These are phyloP conservation scores for Lathyrus oleraceus DNA, from an alignment of 306 rosid genomes.

Conservation along the genomic window DNA sequence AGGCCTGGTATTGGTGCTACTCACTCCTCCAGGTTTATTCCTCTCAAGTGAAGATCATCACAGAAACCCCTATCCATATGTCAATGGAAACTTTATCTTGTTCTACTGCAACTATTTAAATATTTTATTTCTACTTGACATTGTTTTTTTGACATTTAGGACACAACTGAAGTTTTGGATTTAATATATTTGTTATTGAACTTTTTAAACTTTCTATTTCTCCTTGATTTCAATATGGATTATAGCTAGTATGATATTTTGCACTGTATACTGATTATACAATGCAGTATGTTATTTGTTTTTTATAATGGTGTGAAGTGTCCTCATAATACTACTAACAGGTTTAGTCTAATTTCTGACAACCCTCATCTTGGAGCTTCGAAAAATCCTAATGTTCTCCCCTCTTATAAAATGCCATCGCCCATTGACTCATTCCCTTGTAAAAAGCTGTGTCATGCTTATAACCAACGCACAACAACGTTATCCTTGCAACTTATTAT, in stretches of 20 bases:
- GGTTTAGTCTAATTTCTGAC: too few species aligned
- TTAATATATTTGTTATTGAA: not conserved
- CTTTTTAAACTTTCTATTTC: not conserved
- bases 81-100: slow-evolving; percentile 13
- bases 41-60: slow-evolving; percentile 67
- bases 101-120: slow-evolving; percentile 3
- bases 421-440: too few species aligned
- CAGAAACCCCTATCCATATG: not conserved
- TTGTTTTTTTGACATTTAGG: slow-evolving; percentile 11
- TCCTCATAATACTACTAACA: too few species aligned
- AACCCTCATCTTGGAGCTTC: too few species aligned
- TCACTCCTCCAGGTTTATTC: slow-evolving; percentile 96
- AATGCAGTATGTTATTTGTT: too few species aligned
- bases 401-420: too few species aligned
- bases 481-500: too few species aligned
- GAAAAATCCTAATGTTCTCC: too few species aligned
- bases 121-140: not conserved
- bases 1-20: slow-evolving; percentile 98
- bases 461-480: too few species aligned
- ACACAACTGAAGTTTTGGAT: slow-evolving; percentile 19
- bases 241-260: not conserved
- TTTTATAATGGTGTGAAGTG: too few species aligned
- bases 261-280: too few species aligned
- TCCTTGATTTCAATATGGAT: not conserved
- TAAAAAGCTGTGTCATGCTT: too few species aligned